Conservation (phyloP, 306 rosid species). For the Inga oerstediana region DNA sequence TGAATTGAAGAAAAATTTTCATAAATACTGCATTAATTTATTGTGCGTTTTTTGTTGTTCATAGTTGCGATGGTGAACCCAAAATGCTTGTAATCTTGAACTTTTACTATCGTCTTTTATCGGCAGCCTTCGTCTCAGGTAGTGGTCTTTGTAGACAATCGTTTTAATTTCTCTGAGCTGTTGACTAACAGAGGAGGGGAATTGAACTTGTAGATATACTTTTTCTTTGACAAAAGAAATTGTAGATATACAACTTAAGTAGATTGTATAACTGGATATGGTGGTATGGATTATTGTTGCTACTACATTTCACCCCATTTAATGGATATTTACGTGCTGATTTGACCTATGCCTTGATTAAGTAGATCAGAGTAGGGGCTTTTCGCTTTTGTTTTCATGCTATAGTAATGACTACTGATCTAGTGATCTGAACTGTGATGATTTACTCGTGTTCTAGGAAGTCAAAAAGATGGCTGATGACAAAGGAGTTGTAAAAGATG, state of each 20-base stretch:
- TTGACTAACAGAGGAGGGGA: not conserved
- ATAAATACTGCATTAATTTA: not conserved
- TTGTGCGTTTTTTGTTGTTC: not conserved
- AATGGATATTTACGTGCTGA: not conserved
- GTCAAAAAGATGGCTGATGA: constrained; percentile 68
- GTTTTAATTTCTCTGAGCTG: not conserved
- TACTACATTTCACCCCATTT: not conserved
- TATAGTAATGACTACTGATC: constrained; percentile 5
- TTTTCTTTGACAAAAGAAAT: not conserved
- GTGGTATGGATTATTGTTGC: not conserved
- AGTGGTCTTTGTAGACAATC: not conserved
- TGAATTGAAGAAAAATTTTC: not conserved
- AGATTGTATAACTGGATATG: not conserved
- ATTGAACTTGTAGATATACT: not conserved
- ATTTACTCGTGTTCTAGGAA: constrained; percentile 12
- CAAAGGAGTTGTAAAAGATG: constrained; percentile 59
- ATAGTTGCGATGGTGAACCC: not conserved
- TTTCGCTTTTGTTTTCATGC: not conserved
- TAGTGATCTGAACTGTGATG: constrained; percentile 1
- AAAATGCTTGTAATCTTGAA: not conserved
- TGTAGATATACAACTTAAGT: not conserved
- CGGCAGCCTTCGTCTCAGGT: not conserved
- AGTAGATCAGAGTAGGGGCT: not conserved
- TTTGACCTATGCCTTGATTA: not conserved
- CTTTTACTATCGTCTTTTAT: not conserved